Base-by-base conservation (phyloP, 805 yeast genomes). In the Jamesozyma rosinii region DNA sequence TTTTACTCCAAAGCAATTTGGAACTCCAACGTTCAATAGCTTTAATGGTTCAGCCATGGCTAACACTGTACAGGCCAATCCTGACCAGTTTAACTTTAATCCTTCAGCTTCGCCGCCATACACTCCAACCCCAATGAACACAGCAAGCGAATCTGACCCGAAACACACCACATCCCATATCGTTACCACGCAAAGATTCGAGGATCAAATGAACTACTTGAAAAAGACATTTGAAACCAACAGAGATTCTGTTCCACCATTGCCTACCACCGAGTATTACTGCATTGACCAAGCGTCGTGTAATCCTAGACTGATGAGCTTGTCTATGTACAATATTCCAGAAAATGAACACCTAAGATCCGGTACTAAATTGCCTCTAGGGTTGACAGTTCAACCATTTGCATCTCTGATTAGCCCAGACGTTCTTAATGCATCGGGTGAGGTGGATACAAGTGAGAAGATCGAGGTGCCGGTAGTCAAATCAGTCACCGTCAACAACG, bases 271-370 rank as follows among this genome's bases (percentile, higher is more conserved):
- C 1, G 80, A 77, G 49, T 85, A 70, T 56, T 69, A 68, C 37
- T 75, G 82, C 1, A 67, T 76, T 24, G 97, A 92, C 59, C 95
- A 89, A 59, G 95, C 95, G 5, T 76, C 81, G 8, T 77, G 95
- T 3, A 77, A 85, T 20, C 92, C 97, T 3, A 77, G 84, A 46
- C 79, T 79, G 60, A 75, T 84, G 57, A 72, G 95, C 46, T 67
- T 85, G 48, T 70, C 95, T 4, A 76, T 88, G 84, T 85, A 87
- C 63, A 78, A 81, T 51, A 75, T 88, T 6, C 98, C 98, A 2
- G 75, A 74, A 32, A 69, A 80, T 15, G 90, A 85, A 46, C 75
- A 73, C 40, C 65, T 88, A 44, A 74, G 92, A 54, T 69, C 73
- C 21, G 73, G 79, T 3, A 74, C 95, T 0, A 77, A 76, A 46